Percentiles rank a stretch among this genome's conserved stretches.
Evolutionary conservation across 768 basidiomycete species (phyloP).

Genomic region (Xerocomellus amylosporus): DNA sequence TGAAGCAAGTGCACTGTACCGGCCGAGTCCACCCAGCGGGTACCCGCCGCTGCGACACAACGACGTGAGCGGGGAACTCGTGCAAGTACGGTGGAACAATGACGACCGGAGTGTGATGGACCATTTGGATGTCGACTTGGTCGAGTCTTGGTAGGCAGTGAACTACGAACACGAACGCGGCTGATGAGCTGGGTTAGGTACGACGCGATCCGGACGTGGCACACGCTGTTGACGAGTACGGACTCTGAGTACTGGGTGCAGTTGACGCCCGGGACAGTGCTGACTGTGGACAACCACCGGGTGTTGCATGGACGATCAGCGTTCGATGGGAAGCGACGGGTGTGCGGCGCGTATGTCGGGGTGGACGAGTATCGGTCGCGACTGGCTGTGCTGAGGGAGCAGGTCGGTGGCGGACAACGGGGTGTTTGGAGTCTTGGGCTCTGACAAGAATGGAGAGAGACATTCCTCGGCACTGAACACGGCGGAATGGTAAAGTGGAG

Average conservation of each 20-base stretch:
- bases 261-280: conserved; percentile 80
- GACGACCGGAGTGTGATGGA: conserved; percentile 86
- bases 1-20: conserved; percentile 55
- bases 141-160: conserved; percentile 66
- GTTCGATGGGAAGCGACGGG: conserved; percentile 81
- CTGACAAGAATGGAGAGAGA: conserved; percentile 27
- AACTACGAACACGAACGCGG: background rate
- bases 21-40: conserved; percentile 52
- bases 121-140: conserved; percentile 50
- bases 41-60: conserved; percentile 70
- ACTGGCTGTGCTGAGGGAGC: conserved; percentile 63
- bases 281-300: conserved; percentile 94
- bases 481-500: conserved; percentile 11
- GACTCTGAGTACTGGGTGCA: conserved; percentile 94
- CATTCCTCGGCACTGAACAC: conserved; percentile 18
- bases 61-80: conserved; percentile 51
- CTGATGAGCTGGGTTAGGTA: conserved; percentile 48
- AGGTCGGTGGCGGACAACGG: conserved; percentile 41
- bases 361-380: conserved; percentile 87
- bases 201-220: conserved; percentile 76
- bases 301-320: conserved; percentile 93
- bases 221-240: conserved; percentile 65
- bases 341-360: conserved; percentile 96
- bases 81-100: conserved; percentile 90
- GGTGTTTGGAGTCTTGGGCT: conserved; percentile 59